Base-by-base conservation (phyloP, 23 red algal genomes). In the Cyanidium caldarium region DNA sequence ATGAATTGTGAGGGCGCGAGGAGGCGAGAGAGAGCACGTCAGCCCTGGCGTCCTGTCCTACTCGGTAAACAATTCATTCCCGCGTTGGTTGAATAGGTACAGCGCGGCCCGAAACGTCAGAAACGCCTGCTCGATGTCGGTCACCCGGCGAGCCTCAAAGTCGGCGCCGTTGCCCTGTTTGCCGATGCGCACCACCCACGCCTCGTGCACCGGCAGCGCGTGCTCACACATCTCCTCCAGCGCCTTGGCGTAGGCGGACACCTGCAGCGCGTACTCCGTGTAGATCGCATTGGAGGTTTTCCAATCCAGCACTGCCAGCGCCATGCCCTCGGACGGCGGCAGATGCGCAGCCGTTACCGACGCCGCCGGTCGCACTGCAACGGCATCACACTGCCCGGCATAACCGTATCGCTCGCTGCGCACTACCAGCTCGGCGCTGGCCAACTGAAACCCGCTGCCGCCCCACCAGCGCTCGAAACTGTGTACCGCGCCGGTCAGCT, bases 341-440 rank as follows among this genome's bases (percentile, higher is more conserved):
- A 28, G n/a, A 5, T 61, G 10, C 10, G 51, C 51, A 5, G 51
- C 21, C 7, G 7, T 5, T 7, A 61, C 23, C 10, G 13, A 16
- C 31, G 19, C 51, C 7, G 7, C 5, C 13, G 21, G 13, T 5
- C 51, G 51, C 23, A 61, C 51, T 21, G 51, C 51, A 28, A 61
- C 31, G 7, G 51, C 51, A 28, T 61, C 51, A 28, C 51, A 61
- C 23, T 61, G 51, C 7, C 51, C 51, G 5, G 51, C 51, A 25
- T 61, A 61, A 10, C 51, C 51, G 21, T 61, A 61, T 16, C 51
- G 51, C 21, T 61, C 51, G 31, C 51, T 61, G n/a, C 51, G 51
- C 51, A 61, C 51, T 10, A 61, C 51, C 51, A 61, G 51, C 31
- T 61, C 51, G 5, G 51, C 7, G 51, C 51, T 28, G n/a, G 51